Percentiles rank a stretch among this genome's conserved stretches.
phyloP scores from a whole-genome alignment of 2,329 filamentous ascomycete species.

The Penicillium hordei region DNA sequence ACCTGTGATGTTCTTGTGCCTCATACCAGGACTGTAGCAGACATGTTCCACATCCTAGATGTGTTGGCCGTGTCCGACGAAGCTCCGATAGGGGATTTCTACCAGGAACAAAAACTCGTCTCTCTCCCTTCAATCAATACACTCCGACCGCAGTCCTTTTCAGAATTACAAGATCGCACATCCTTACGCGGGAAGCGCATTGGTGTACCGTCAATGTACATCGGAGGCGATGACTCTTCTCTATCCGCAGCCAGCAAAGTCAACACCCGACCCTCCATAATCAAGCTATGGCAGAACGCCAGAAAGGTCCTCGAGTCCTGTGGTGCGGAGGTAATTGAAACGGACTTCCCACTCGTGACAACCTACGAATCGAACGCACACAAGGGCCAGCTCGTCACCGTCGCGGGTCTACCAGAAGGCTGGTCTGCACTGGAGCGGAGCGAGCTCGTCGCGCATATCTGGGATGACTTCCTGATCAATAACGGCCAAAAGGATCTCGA shows the following conservation, averaged over 20 bases:
- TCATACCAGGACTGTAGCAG: constrained; percentile 52
- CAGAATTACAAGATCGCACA: constrained; percentile 26
- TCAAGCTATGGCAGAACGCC: constrained; percentile 38
- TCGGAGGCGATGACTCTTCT: constrained; percentile 40
- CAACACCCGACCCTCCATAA: constrained; percentile 39
- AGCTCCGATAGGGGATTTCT: constrained; percentile 52
- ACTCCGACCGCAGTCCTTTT: constrained; percentile 37
- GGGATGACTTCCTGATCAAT: constrained; percentile 52
- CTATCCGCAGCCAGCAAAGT: constrained; percentile 40
- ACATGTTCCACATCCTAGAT: constrained; percentile 53
- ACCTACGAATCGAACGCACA: constrained; percentile 38
- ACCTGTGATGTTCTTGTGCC: constrained; percentile 58
- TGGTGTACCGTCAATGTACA: constrained; percentile 54
- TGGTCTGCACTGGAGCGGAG: constrained; percentile 52
- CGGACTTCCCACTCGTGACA: constrained; percentile 35
- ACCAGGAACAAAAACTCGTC: constrained; percentile 52
- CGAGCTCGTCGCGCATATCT: constrained; percentile 52
- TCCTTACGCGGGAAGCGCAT: constrained; percentile 49
- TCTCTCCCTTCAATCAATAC: constrained; percentile 38
- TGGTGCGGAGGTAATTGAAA: constrained; percentile 36
- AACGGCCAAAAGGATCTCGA: constrained; percentile 45
- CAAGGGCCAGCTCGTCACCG: constrained; percentile 38
- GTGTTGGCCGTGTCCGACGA: constrained; percentile 49
- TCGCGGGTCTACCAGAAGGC: constrained; percentile 43
- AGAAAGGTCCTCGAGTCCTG: constrained; percentile 28